These are phyloP conservation scores for Vaccinium myrtillus DNA, from an alignment of 148 eudicot species.

Conservation along the genomic window DNA sequence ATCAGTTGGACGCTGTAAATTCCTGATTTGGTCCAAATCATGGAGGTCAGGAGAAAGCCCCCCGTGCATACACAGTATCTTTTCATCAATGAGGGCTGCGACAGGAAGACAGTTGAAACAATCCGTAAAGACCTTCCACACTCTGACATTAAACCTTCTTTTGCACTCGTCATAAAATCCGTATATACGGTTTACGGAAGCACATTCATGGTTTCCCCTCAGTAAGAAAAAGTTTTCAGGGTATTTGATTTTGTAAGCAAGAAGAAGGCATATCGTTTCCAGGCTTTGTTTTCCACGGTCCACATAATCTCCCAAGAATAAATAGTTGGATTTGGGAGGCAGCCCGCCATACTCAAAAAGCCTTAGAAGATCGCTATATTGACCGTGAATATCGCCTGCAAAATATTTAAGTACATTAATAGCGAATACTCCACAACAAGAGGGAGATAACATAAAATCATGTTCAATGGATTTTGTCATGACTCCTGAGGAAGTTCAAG, in stretches of 20 bases:
- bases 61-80: constrained; percentile 55
- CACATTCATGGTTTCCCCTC: constrained; percentile 57
- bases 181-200: constrained; percentile 50
- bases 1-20: constrained; percentile 45
- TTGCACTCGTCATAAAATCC: constrained; percentile 56
- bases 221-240: constrained; percentile 49
- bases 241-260: constrained; percentile 45
- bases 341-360: constrained; percentile 52
- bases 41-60: constrained; percentile 53
- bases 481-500: neutral
- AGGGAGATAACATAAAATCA: neutral
- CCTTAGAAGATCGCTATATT: constrained; percentile 50
- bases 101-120: constrained; percentile 52
- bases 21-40: constrained; percentile 45
- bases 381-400: constrained; percentile 54
- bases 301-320: constrained; percentile 52
- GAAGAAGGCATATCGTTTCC: constrained; percentile 54
- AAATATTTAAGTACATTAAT: neutral
- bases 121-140: constrained; percentile 49
- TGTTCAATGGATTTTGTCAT: neutral
- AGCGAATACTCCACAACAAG: neutral
- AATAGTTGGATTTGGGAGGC: constrained; percentile 50
- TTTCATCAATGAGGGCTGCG: constrained; percentile 51
- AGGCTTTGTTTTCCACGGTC: constrained; percentile 57
- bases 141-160: constrained; percentile 41